phyloP scores from a whole-genome alignment of 495 filamentous ascomycete species.

The Xylaria nigripes region DNA sequence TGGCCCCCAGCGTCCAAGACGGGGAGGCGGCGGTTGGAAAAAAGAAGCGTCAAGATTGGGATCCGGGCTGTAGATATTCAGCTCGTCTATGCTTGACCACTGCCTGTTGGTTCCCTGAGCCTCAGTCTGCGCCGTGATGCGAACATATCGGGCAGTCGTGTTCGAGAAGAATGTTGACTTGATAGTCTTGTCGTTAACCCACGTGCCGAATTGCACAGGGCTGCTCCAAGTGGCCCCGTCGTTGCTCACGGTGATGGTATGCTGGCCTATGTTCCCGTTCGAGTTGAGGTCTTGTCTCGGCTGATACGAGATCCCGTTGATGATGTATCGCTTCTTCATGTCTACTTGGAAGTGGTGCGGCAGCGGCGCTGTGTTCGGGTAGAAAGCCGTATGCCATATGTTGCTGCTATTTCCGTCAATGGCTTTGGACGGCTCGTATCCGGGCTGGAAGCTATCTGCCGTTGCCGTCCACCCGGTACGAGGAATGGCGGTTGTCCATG shows the following conservation, averaged over 20 bases:
- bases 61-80: conserved; percentile 7
- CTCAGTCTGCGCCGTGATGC: conserved; percentile 27
- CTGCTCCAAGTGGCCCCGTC: conserved; percentile 31
- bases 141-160: conserved; percentile 33
- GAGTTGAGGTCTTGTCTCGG: conserved; percentile 26
- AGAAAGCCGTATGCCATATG: conserved; percentile 26
- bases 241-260: conserved; percentile 33
- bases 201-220: conserved; percentile 40
- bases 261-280: conserved; percentile 34
- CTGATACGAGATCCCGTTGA: conserved; percentile 18
- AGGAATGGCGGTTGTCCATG: conserved; percentile 5
- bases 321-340: conserved; percentile 21
- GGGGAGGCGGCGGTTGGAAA: conserved; percentile 14
- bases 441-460: conserved; percentile 23
- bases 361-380: conserved; percentile 17
- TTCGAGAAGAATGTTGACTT: conserved; percentile 36
- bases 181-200: conserved; percentile 30
- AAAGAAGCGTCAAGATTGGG: conserved; percentile 1
- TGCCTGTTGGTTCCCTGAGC: conserved; percentile 27
- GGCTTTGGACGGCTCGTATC: conserved; percentile 16
- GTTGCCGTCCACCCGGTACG: conserved; percentile 12
- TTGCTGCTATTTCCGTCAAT: conserved; percentile 22
- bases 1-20: conserved; percentile 37
- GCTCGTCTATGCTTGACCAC: conserved; percentile 31
- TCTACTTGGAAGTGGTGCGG: conserved; percentile 28